Evolutionary conservation across 768 basidiomycete genomes (phyloP).

Genomic region (Lactarius vividus): DNA sequence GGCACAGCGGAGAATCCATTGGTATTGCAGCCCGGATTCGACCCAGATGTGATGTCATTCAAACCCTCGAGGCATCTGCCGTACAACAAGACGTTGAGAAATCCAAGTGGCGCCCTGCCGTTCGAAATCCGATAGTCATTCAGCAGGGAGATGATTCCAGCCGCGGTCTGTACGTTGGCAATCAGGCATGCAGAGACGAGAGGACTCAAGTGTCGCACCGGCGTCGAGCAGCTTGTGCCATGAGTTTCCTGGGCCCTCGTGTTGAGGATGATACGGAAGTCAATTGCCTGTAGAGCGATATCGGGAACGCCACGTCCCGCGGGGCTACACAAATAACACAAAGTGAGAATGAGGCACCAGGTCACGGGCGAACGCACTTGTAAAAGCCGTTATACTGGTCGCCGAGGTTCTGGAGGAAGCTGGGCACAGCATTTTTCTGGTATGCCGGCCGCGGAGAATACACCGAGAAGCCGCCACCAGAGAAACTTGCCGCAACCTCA

Average conservation of each 20-base stretch:
- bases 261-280: background rate
- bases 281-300: background rate
- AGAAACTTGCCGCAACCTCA: too few relatives aligned
- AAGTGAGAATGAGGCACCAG: background rate
- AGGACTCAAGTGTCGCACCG: background rate
- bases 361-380: background rate
- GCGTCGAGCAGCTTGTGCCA: background rate
- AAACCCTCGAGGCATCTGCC: background rate
- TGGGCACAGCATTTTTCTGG: too few relatives aligned
- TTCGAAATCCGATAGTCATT: background rate
- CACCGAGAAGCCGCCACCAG: too few relatives aligned
- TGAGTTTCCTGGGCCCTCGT: rapidly evolving
- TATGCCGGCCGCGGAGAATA: too few relatives aligned
- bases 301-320: background rate
- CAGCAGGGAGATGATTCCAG: background rate
- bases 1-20: background rate
- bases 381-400: background rate
- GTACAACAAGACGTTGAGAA: background rate
- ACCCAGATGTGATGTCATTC: background rate
- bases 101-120: background rate
- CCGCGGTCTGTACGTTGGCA: background rate
- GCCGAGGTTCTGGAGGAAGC: background rate
- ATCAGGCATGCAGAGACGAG: background rate
- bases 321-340: background rate
- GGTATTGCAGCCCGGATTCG: background rate